These are phyloP conservation scores for Periconia sp. DNA, from an alignment of 2,329 filamentous ascomycete genomes.

Conservation along the genomic window DNA sequence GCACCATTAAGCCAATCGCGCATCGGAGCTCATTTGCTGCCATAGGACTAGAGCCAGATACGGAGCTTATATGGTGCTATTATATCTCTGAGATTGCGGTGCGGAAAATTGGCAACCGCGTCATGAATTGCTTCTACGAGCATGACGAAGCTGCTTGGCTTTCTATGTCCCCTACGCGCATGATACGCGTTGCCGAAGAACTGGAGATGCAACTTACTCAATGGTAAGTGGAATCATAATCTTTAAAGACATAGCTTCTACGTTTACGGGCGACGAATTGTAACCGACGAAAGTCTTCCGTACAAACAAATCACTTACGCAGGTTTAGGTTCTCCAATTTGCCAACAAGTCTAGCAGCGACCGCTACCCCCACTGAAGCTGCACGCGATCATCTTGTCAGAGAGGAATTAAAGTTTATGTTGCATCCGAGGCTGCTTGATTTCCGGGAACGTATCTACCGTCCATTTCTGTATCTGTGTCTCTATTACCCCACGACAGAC, in stretches of 20 bases:
- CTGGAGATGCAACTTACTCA: constrained; percentile 15
- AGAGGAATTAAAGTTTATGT: constrained; percentile 27
- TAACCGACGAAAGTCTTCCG: too few species aligned
- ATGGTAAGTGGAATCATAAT: constrained; percentile 11
- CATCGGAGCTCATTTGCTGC: constrained; percentile 9
- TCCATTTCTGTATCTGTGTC: constrained; percentile 39
- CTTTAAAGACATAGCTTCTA: too few species aligned
- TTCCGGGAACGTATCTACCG: constrained; percentile 40
- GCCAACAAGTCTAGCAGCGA: constrained; percentile 9
- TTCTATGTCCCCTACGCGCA: constrained; percentile 1
- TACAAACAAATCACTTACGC: neutral
- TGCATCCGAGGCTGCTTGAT: too few species aligned
- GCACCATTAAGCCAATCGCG: constrained; percentile 4
- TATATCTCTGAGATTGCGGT: constrained; percentile 39
- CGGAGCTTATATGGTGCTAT: constrained; percentile 38
- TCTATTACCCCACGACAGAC: too few species aligned
- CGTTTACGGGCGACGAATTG: too few species aligned
- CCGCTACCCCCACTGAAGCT: neutral
- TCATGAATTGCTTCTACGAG: constrained; percentile 15
- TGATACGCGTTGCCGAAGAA: constrained; percentile 14
- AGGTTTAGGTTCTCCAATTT: neutral
- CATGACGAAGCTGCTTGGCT: constrained; percentile 25
- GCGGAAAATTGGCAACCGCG: constrained; percentile 25
- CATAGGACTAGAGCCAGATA: constrained; percentile 15
- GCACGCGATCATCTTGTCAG: constrained; percentile 25